Evolutionary conservation across 2,329 filamentous ascomycete genomes (phyloP).

Genomic region (Alternaria novae-zelandiae): DNA sequence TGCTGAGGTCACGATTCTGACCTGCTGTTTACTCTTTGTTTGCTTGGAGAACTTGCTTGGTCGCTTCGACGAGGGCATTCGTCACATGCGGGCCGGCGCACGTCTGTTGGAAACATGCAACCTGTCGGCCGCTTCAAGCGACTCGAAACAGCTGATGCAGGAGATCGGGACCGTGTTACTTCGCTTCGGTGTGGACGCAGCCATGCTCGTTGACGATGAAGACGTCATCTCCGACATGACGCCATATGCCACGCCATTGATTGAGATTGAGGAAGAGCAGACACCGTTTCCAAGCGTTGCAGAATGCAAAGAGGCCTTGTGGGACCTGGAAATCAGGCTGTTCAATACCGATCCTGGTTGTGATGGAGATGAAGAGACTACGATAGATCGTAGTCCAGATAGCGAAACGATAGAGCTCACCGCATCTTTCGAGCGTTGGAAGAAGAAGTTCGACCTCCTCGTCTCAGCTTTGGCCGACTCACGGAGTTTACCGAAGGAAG

Average conservation of each 20-base stretch:
- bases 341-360: neutral
- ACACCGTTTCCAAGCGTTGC: neutral
- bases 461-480: neutral
- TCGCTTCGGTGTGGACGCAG: slow-evolving; percentile 11
- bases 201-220: slow-evolving; percentile 2
- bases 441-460: neutral
- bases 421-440: neutral
- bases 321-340: neutral
- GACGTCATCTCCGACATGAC: slow-evolving; percentile 5
- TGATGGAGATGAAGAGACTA: neutral
- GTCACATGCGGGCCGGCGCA: slow-evolving; percentile 12
- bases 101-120: slow-evolving; percentile 7
- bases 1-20: slow-evolving; percentile 2
- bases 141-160: slow-evolving; percentile 3
- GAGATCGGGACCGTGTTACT: slow-evolving; percentile 13
- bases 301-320: neutral
- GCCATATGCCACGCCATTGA: slow-evolving; percentile 4
- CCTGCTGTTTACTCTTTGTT: slow-evolving; percentile 15
- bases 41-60: slow-evolving; percentile 14
- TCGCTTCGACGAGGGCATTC: slow-evolving; percentile 8
- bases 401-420: neutral
- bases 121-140: neutral
- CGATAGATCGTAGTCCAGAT: neutral
- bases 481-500: neutral
- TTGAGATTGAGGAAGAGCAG: slow-evolving; percentile 1